Conservation (phyloP, 2,329 filamentous ascomycete genomes). For the Neofusicoccum umdonicola region DNA sequence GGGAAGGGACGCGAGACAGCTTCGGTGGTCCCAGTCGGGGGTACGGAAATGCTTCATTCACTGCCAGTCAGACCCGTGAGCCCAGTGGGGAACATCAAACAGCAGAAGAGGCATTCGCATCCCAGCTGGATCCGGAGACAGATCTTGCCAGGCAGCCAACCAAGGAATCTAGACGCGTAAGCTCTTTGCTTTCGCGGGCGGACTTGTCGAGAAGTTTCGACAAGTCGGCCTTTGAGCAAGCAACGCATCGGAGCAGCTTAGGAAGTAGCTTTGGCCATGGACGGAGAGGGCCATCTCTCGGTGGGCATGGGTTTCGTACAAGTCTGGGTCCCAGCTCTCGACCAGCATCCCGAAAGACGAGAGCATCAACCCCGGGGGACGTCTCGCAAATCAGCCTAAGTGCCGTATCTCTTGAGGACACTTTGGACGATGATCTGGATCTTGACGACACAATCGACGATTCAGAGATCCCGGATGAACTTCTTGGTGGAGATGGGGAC, state of each 20-base stretch:
- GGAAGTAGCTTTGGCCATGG: constrained; percentile 50
- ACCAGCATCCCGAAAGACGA: constrained; percentile 36
- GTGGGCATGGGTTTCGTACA: constrained; percentile 61
- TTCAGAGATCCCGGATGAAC: constrained; percentile 38
- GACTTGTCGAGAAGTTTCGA: constrained; percentile 86
- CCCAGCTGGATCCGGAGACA: constrained; percentile 50
- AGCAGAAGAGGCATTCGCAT: constrained; percentile 49
- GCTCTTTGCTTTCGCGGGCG: constrained; percentile 82
- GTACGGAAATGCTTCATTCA: constrained; percentile 41
- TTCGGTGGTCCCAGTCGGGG: constrained; percentile 57
- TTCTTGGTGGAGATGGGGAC: constrained; percentile 31
- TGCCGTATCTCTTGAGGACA: constrained; percentile 37
- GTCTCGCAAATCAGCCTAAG: constrained; percentile 40
- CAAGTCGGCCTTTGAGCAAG: constrained; percentile 73
- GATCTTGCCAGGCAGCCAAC: constrained; percentile 51
- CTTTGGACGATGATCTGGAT: constrained; percentile 37
- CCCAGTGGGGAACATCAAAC: constrained; percentile 34
- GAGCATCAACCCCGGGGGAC: constrained; percentile 57
- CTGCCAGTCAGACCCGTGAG: constrained; percentile 29
- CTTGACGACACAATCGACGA: constrained; percentile 38
- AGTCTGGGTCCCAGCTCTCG: constrained; percentile 47
- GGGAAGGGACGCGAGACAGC: constrained; percentile 71
- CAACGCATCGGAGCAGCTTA: constrained; percentile 46
- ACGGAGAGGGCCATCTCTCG: constrained; percentile 72
- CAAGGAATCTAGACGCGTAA: constrained; percentile 75